Percentiles rank a stretch among this genome's conserved stretches.
These are phyloP conservation scores for Fagus sylvatica DNA, from an alignment of 306 rosid species.

Conservation along the genomic window DNA sequence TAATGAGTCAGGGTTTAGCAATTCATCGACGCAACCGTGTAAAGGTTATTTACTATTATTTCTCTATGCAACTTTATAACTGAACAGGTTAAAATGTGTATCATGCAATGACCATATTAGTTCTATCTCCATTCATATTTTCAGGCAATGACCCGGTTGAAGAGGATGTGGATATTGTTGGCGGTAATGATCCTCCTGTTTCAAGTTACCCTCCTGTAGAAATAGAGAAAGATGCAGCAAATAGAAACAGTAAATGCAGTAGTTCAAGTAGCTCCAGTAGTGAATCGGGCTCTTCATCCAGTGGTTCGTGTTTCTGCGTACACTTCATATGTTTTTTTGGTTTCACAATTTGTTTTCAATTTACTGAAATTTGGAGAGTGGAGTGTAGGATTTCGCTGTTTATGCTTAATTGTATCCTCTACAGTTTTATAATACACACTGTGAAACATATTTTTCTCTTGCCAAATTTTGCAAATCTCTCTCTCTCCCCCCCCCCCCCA, in stretches of 20 bases:
- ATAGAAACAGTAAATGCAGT: slow-evolving; percentile 67
- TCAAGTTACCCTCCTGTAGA: slow-evolving; percentile 77
- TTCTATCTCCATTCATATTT: slow-evolving; percentile 19
- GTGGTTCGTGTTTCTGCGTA: slow-evolving; percentile 70
- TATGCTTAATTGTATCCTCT: background rate
- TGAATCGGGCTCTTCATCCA: slow-evolving; percentile 84
- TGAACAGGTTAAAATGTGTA: background rate
- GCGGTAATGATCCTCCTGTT: slow-evolving; percentile 83
- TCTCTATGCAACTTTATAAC: background rate
- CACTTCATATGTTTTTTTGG: slow-evolving; percentile 12
- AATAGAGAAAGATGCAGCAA: slow-evolving; percentile 69
- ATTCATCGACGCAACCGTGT: slow-evolving; percentile 68
- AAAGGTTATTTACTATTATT: slow-evolving; percentile 50
- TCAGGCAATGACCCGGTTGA: slow-evolving; percentile 73
- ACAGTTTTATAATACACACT: background rate
- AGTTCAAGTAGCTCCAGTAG: slow-evolving; percentile 80
- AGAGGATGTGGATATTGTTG: slow-evolving; percentile 90
- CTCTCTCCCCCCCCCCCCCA: accelerated
- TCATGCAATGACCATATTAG: background rate
- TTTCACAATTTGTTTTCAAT: slow-evolving; percentile 23
- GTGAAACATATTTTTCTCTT: background rate
- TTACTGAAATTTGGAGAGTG: slow-evolving; percentile 13
- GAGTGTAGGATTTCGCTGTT: slow-evolving; percentile 2
- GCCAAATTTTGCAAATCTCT: background rate
- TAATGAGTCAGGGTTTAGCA: slow-evolving; percentile 78